A percentile compares a stretch with the other conserved stretches of the same genome.
Evolutionary conservation across 306 rosid species (phyloP).

Genomic region (Aeschynomene evenia): DNA sequence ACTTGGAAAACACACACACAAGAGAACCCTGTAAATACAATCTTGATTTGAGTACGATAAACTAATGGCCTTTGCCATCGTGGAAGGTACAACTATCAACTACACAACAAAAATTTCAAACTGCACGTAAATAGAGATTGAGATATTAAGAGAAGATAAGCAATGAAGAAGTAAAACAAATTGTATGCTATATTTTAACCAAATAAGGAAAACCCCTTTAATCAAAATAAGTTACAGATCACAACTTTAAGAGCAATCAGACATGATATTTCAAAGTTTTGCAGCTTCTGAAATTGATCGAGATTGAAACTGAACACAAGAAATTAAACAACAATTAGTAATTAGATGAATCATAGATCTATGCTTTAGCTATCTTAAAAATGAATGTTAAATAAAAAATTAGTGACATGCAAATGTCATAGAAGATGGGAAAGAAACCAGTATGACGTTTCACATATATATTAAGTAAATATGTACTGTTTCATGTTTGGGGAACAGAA

Average conservation of each 20-base stretch:
- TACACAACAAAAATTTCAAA: background rate
- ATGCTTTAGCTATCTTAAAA: background rate
- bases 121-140: background rate
- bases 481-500: background rate
- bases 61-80: background rate
- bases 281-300: no score
- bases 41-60: background rate
- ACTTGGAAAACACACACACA: background rate
- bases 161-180: background rate
- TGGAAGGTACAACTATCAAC: background rate
- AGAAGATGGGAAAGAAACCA: background rate
- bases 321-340: background rate
- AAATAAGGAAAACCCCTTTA: background rate
- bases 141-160: background rate
- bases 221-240: conserved; percentile 12
- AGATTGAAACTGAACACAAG: background rate
- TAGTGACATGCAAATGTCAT: background rate
- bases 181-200: background rate
- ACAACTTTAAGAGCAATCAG: background rate
- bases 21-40: background rate
- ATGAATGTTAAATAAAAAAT: background rate
- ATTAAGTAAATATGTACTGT: background rate
- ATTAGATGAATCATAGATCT: background rate
- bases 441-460: background rate
- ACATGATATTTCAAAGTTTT: background rate